These are phyloP conservation scores for Amylostereum areolatum DNA, from an alignment of 1,284 basidiomycete species.

Conservation along the genomic window DNA sequence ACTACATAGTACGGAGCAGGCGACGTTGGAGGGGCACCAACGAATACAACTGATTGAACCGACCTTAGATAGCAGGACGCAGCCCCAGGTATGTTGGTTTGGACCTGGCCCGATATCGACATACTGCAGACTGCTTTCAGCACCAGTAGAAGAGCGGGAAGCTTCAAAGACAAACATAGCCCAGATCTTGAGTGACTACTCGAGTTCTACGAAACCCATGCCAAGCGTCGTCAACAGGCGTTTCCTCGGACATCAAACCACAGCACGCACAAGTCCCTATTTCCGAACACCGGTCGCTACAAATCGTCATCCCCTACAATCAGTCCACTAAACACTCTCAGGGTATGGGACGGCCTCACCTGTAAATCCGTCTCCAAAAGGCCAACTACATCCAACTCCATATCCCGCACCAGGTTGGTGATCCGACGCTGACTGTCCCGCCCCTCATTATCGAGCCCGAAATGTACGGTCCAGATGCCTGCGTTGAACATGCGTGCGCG, in stretches of 20 bases:
- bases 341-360: too few relatives aligned
- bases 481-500: slow-evolving; percentile 70
- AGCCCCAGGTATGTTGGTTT: slow-evolving; percentile 90
- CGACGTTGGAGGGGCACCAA: neutral
- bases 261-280: slow-evolving; percentile 72
- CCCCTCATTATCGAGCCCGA: slow-evolving; percentile 80
- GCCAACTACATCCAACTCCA: slow-evolving; percentile 79
- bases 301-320: slow-evolving; percentile 1
- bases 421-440: slow-evolving; percentile 81
- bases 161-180: slow-evolving; percentile 59
- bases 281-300: slow-evolving; percentile 83
- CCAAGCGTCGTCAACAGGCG: too few relatives aligned
- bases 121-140: slow-evolving; percentile 36
- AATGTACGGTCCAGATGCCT: slow-evolving; percentile 93
- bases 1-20: slow-evolving; percentile 35
- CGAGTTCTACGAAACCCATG: slow-evolving; percentile 48
- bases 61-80: slow-evolving; percentile 76
- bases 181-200: slow-evolving; percentile 71
- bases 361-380: slow-evolving; percentile 86
- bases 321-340: slow-evolving; percentile 24
- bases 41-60: slow-evolving; percentile 1
- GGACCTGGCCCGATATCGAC: slow-evolving; percentile 85
- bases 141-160: slow-evolving; percentile 1
- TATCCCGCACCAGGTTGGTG: slow-evolving; percentile 71
- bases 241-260: neutral